Conservation (phyloP, 345 rosid genomes). For the Lepidium didymum region DNA sequence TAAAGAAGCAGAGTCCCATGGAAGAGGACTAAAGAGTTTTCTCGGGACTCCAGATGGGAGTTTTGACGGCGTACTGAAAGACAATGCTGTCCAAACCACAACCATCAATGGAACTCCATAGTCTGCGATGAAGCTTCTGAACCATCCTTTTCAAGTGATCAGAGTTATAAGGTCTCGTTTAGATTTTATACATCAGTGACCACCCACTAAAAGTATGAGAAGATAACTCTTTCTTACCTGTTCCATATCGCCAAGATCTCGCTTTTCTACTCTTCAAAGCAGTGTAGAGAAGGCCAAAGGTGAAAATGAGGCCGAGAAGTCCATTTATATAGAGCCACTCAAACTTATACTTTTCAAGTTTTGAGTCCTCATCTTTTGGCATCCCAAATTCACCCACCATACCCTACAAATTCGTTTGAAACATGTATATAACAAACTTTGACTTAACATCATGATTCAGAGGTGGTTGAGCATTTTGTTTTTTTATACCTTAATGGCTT, state of each 20-base stretch:
- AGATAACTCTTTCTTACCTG: conserved; percentile 34
- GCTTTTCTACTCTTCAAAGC: conserved; percentile 70
- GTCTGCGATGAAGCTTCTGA: conserved; percentile 63
- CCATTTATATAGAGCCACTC: conserved; percentile 76
- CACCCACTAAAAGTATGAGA: not conserved
- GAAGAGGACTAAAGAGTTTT: conserved; percentile 69
- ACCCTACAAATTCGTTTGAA: conserved; percentile 33
- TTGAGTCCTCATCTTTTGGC: conserved; percentile 41
- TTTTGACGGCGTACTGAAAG: conserved; percentile 37
- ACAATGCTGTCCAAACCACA: conserved; percentile 65
- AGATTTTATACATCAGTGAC: not conserved
- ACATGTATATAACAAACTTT: not conserved
- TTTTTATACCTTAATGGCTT: conserved; percentile 58
- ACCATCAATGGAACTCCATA: conserved; percentile 91
- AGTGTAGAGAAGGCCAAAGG: conserved; percentile 58
- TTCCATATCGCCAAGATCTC: conserved; percentile 67
- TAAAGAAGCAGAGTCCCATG: conserved; percentile 53
- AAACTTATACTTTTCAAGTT: conserved; percentile 40
- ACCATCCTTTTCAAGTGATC: conserved; percentile 34
- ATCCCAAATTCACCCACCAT: conserved; percentile 52
- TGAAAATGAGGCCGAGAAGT: conserved; percentile 61
- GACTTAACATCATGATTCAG: not conserved
- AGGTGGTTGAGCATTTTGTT: not conserved
- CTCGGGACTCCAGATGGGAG: conserved; percentile 76
- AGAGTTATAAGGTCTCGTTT: not conserved